A percentile compares a stretch with the other conserved stretches of the same genome.
phyloP scores from a whole-genome alignment of 176 grass and related monocot species.

The Eleusine indica region DNA sequence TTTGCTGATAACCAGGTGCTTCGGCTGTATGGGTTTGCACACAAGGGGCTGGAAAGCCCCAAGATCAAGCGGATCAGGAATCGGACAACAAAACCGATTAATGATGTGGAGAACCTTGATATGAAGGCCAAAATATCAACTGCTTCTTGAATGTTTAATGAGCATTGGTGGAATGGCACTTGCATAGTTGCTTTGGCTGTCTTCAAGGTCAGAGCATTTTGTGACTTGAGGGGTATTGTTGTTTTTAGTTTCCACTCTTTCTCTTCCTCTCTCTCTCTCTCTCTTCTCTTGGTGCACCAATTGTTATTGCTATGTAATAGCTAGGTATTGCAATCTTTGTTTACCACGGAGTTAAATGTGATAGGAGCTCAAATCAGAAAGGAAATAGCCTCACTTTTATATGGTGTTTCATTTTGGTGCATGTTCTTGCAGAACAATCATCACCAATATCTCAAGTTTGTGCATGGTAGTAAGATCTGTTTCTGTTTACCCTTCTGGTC shows the following conservation, averaged over 20 bases:
- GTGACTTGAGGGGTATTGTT: slow-evolving; percentile 38
- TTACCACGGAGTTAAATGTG: slow-evolving; percentile 42
- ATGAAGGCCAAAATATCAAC: slow-evolving; percentile 60
- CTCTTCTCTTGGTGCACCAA: slow-evolving; percentile 13
- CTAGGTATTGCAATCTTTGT: slow-evolving; percentile 44
- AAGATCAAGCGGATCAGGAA: slow-evolving; percentile 77
- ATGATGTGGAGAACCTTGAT: slow-evolving; percentile 69
- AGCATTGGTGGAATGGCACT: slow-evolving; percentile 21
- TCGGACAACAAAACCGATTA: slow-evolving; percentile 66
- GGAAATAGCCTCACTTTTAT: slow-evolving; percentile 47
- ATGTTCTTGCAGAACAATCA: slow-evolving; percentile 11
- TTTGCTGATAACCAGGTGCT: slow-evolving; percentile 96
- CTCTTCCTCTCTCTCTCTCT: neutral
- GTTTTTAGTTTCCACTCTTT: slow-evolving; percentile 37
- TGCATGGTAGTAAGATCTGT: neutral
- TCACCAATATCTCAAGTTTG: slow-evolving; percentile 10
- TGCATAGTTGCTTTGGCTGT: slow-evolving; percentile 41
- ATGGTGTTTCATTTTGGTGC: slow-evolving; percentile 9
- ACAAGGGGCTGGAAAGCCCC: slow-evolving; percentile 65
- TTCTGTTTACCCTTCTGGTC: slow-evolving; percentile 5
- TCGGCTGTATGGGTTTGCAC: slow-evolving; percentile 71
- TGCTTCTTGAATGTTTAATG: slow-evolving; percentile 34
- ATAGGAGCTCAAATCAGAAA: slow-evolving; percentile 49
- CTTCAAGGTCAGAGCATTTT: slow-evolving; percentile 55
- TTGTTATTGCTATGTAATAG: slow-evolving; percentile 48